Base-by-base conservation (phyloP, 1,284 basidiomycete genomes). In the Apiotrichum siamense region DNA sequence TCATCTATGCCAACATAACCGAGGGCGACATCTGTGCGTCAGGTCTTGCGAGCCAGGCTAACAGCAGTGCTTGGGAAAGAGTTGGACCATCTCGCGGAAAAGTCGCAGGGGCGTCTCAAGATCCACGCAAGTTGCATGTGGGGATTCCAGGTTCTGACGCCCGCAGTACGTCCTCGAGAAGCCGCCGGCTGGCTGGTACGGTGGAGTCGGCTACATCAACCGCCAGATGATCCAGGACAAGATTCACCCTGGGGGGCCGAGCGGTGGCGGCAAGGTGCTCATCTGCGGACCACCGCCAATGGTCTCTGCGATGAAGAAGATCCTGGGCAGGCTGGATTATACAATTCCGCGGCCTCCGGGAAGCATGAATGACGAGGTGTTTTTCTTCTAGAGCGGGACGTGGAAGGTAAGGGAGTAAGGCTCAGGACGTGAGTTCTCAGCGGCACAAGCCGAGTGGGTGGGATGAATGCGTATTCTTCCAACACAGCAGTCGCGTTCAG, bases 1-100 rank as follows among this genome's bases (percentile, higher is more conserved):
- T 98, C 61, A 88, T 98, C 72, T 98, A 97, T 75, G 94, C 96
- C 62, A 98, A 98, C 75, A 91, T 97, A 70, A 84, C 85, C 78
- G 73, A 81, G 62, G 84, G 86, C 54, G 89, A 93, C 76, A 88
- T 94, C 73, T 80, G 72, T 74, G 45, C 42, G 70, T 63, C 2
- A 21, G 18, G 17, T 18, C 3, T 15, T 3, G 38, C 12, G 10
- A n/a, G 13, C 3, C 18, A 20, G 13, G 23, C 52, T 44, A 7
- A 46, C 17, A 9, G 7, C 59, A 78, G 78, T 97, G 47, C 81
- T 97, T 62, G 87, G 83, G 69, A 79, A 84, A 52, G 91, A 97
- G 56, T 83, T 97, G 26, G 83, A 79, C 47, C 78, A 79, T 61
- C 79, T 94, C 72, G 76, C 79, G 20, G 74, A 78, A 48, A 57